Conservation (phyloP, 2,329 filamentous ascomycete genomes). For the Cadophora gregata region DNA sequence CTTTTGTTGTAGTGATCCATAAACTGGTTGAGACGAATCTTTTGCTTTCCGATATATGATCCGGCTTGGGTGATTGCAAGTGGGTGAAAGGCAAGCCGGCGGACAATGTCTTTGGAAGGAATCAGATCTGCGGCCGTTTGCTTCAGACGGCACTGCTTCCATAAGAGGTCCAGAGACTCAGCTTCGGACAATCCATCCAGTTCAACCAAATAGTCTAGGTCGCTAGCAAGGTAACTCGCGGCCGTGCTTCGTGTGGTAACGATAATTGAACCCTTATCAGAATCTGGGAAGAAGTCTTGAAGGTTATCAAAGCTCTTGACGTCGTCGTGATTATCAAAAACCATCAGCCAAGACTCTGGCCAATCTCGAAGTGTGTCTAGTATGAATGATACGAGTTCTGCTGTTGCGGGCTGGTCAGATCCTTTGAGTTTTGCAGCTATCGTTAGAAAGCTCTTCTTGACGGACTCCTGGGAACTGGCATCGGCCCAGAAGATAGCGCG, state of each 20-base stretch:
- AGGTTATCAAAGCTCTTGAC: conserved; percentile 24
- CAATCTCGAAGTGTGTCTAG: conserved; percentile 21
- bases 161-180: conserved; percentile 31
- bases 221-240: neutral
- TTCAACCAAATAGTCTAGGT: conserved; percentile 21
- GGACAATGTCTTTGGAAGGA: conserved; percentile 27
- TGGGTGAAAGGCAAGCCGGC: conserved; percentile 35
- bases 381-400: conserved; percentile 16
- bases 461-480: conserved; percentile 27
- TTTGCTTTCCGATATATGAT: conserved; percentile 37
- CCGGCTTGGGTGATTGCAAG: conserved; percentile 42
- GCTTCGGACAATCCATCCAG: conserved; percentile 25
- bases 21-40: conserved; percentile 34
- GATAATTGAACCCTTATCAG: conserved; percentile 26
- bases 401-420: conserved; percentile 6
- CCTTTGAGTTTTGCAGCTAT: conserved; percentile 26
- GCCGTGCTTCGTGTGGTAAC: conserved; percentile 33
- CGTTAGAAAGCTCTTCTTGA: conserved; percentile 28
- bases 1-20: conserved; percentile 29
- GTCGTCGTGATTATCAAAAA: conserved; percentile 40
- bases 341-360: conserved; percentile 33
- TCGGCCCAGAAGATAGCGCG: conserved; percentile 33
- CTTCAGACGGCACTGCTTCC: conserved; percentile 6
- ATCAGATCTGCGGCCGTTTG: neutral
- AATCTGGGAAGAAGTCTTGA: conserved; percentile 27